Base-by-base conservation (phyloP, 2,329 filamentous ascomycete genomes). In the Pseudophaeomoniella oleicola region DNA sequence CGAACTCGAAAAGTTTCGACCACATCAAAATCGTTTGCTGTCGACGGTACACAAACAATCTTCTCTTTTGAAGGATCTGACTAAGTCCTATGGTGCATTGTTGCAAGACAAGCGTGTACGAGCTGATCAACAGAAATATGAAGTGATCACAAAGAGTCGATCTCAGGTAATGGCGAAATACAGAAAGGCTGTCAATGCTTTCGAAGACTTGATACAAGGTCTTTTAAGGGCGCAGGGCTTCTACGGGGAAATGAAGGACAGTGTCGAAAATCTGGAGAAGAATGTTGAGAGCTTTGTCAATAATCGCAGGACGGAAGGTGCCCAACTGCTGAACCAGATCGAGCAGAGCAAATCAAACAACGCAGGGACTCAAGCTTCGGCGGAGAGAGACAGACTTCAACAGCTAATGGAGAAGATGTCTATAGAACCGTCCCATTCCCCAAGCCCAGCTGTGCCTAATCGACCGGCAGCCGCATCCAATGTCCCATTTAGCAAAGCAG, bases 271-370 rank as follows among this genome's bases (percentile, higher is more conserved):
- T 52, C 64, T 94, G 30, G 77, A 86, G 49, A 90, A 94, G 69
- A 98, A 98, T 49, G 90, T 98, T 1, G 88, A 96, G 46, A 82
- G 81, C 0, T 98, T 98, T 59, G 87, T 98, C 45, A 92, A 86
- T 63, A 98, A 98, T 56, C 75, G 90, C 36, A 69, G 87, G 41
- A 80, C 83, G 1, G 90, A 98, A 62, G 90, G 90, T 3, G 84
- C 85, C 0, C 84, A 94, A 54, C 71, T 98, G 4, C 71, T 98
- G 22, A 77, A 75, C 46, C 81, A 86, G 47, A 98, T 98, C 44
- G 86, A 94, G 56, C 77, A 81, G 46, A 76, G 81, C 35, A 79
- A 79, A 49, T 71, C 74, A 3, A 73, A 69, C 35, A 78, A 63
- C 27, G 60, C 63, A 15, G 59, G 59, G n/a, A 60, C 59, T 18